Evolutionary conservation across 805 yeast species (phyloP), one percentile per base, ranked within the genome.

Genomic region (Isabelozyma gotoi): DNA sequence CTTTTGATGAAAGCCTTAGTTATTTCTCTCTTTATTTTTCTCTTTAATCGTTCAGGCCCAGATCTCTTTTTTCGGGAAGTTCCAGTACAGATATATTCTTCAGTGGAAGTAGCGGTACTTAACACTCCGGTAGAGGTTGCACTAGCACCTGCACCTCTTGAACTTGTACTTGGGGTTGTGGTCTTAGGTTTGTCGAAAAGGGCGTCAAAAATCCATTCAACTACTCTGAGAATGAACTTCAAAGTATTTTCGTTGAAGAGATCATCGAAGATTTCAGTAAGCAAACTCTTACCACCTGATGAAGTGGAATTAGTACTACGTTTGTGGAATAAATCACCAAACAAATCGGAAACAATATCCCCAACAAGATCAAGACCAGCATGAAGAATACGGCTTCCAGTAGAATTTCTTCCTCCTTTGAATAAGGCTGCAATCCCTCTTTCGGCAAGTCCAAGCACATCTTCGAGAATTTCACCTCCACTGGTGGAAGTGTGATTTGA

Each of bases 401-500:
- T 24, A 24, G 29, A 24, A n/a, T 24, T 24, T 24, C 12, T 24
- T 2, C 29, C 29, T 7, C 29, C 29, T 24, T 24, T 24, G 12
- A 24, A 24, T n/a, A 24, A 24, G 8, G 29, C 29, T 10, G 29
- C 3, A 24, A 24, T n/a, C 12, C 29, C 29, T n/a, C 12, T 24
- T 24, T 24, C 33, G 47, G 37, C 37, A 24, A 24, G 8, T 24
- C 8, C 29, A 24, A 24, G 29, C 6, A 24, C 29, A 24, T 24
- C 45, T 14, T 47, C 46, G 7, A 46, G 41, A 15, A 47, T 32
- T 10, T 35, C 45, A 18, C 47, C 56, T 46, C 56, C 55, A 4
- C n/a, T 10, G 7, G 29, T 24, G 8, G 29, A 10, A 24, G 29
- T 24, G 29, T 24, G 29, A 20, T 29, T 18, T 7, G 39, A 19